Base-by-base conservation (phyloP, 441 rosid species). In the Viola pubescens region DNA sequence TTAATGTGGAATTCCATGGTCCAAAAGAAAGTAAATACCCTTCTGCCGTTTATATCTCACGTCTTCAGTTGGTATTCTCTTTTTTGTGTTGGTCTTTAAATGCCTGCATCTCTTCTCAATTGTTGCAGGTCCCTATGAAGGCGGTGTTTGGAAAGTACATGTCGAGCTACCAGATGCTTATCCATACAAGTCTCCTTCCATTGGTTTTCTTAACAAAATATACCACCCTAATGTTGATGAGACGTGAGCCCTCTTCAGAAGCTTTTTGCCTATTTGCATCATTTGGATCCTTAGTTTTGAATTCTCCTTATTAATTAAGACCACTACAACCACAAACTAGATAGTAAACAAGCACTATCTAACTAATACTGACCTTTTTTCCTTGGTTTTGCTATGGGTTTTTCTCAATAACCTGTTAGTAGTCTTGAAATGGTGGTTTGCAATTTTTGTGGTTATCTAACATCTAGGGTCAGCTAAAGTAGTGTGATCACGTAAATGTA, bases 141-240 rank as follows among this genome's bases (percentile, higher is more conserved):
- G 82, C 11, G 94, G 94, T 52, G 79, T 86, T 54, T 83, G 94
- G 94, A 83, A 78, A 72, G 73, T 86, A 39, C 86, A 82, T 56
- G 94, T 86, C 44, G 89, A 86, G 74, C 81, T 83, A 54, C 89
- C 87, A 4, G 94, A 86, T 75, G 85, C 87, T 50, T 86, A 83
- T 63, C 94, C 89, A 41, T 86, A 80, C 67, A 68, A 62, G 26
- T 68, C 59, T 46, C 65, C 72, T 19, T 68, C 72, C 38, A 57
- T 62, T 68, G 72, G 62, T 10, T 68, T 68, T 58, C 12, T 56
- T 37, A 62, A 68, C 53, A 57, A 57, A 58, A 62, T 68, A 26
- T 68, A 43, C 58, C 72, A 62, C 59, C 72, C 67, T n/a, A 62
- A 62, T 51, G 67, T 68, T 57, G 72, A 68, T 56, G 72, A 68